phyloP scores from a whole-genome alignment of 805 yeast genomes.

The Wickerhamomyces bovis region DNA sequence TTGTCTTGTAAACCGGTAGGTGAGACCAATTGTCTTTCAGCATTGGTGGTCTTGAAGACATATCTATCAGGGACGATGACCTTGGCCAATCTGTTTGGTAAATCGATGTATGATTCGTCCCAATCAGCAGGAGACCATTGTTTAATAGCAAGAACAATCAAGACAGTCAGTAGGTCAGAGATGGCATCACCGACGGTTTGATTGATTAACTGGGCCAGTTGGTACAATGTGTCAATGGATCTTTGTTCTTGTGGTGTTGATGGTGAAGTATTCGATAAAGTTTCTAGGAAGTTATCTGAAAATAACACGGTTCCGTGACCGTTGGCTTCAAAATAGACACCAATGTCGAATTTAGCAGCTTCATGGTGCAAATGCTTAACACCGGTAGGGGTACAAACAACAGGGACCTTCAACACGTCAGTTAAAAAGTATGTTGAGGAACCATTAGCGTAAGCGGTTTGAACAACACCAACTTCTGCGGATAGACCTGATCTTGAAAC shows the following conservation, averaged over 20 bases:
- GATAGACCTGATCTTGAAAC: conserved; percentile 38
- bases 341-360: conserved; percentile 83
- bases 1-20: conserved; percentile 73
- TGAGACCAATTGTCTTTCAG: conserved; percentile 73
- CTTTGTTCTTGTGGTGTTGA: conserved; percentile 37
- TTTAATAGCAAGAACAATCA: conserved; percentile 54
- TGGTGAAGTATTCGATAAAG: conserved; percentile 32
- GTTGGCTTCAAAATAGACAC: conserved; percentile 95
- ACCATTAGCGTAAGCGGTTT: conserved; percentile 98
- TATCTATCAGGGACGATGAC: conserved; percentile 79
- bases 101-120: conserved; percentile 72
- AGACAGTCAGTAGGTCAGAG: conserved; percentile 78
- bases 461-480: conserved; percentile 71
- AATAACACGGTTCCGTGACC: conserved; percentile 98
- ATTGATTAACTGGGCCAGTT: conserved; percentile 70
- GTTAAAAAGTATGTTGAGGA: conserved; percentile 71
- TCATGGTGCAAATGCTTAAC: conserved; percentile 92
- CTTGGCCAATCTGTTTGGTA: conserved; percentile 81
- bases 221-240: conserved; percentile 48
- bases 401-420: conserved; percentile 62
- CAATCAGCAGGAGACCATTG: conserved; percentile 60
- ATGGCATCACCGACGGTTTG: conserved; percentile 99
- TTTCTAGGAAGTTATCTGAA: conserved; percentile 42
- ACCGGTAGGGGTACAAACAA: conserved; percentile 88
- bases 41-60: conserved; percentile 77